phyloP scores from a whole-genome alignment of 441 rosid species.

The Manihot esculenta region DNA sequence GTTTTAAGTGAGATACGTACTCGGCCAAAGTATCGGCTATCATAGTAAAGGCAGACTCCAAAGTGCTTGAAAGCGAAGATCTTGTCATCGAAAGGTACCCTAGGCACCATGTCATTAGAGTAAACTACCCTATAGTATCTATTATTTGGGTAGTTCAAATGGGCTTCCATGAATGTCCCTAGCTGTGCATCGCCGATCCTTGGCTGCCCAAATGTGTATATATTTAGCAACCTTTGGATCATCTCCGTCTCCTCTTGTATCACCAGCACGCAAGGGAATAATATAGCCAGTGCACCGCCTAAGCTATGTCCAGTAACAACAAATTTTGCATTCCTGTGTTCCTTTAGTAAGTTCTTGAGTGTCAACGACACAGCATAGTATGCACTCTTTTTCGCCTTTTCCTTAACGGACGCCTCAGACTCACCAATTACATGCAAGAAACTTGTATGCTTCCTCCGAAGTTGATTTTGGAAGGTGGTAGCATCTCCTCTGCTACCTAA shows the following conservation, averaged over 20 bases:
- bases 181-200: slow-evolving; percentile 60
- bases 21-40: slow-evolving; percentile 53
- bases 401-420: not conserved
- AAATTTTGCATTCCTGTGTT: slow-evolving; percentile 63
- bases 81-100: slow-evolving; percentile 72
- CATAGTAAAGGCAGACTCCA: slow-evolving; percentile 66
- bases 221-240: slow-evolving; percentile 52
- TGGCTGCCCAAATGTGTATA: slow-evolving; percentile 84
- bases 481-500: slow-evolving; percentile 13
- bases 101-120: slow-evolving; percentile 69
- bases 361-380: slow-evolving; percentile 45
- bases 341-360: slow-evolving; percentile 56
- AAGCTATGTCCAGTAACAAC: slow-evolving; percentile 80
- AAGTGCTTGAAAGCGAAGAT: slow-evolving; percentile 72
- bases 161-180: slow-evolving; percentile 55
- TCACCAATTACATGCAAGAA: slow-evolving; percentile 1
- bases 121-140: slow-evolving; percentile 77
- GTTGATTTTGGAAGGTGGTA: slow-evolving; percentile 9
- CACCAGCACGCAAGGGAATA: slow-evolving; percentile 58
- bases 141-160: slow-evolving; percentile 44
- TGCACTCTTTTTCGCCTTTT: slow-evolving; percentile 44
- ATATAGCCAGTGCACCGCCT: slow-evolving; percentile 77
- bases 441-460: not conserved
- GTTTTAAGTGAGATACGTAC: slow-evolving; percentile 28
- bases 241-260: slow-evolving; percentile 56